Percentiles rank a stretch among this genome's conserved stretches.
phyloP scores from a whole-genome alignment of 768 basidiomycete genomes.

The Mycena sanguinolenta region DNA sequence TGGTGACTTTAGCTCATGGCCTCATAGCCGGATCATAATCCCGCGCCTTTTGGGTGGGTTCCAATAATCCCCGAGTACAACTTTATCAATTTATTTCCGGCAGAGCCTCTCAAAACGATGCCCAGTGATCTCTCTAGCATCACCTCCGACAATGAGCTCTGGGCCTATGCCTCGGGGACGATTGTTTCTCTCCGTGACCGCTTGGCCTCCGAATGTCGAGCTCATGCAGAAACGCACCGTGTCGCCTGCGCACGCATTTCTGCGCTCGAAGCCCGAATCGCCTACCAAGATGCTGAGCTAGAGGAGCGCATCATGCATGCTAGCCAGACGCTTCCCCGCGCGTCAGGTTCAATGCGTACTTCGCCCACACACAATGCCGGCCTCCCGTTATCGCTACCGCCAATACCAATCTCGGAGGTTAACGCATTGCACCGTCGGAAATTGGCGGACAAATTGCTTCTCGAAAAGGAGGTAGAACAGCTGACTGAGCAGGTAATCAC shows the following conservation, averaged over 20 bases:
- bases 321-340: constrained; percentile 10
- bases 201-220: constrained; percentile 58
- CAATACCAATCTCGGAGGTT: background rate
- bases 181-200: constrained; percentile 57
- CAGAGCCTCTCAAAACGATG: constrained; percentile 32
- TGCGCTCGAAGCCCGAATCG: constrained; percentile 65
- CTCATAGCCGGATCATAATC: constrained; percentile 58
- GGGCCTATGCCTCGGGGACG: constrained; percentile 60
- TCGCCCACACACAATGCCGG: background rate
- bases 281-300: constrained; percentile 69
- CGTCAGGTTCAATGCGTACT: background rate
- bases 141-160: constrained; percentile 43
- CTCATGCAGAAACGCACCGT: constrained; percentile 55
- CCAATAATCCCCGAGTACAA: background rate
- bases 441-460: background rate
- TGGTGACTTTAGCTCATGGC: constrained; percentile 60
- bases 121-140: constrained; percentile 19
- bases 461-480: constrained; percentile 10
- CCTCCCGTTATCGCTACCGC: background rate
- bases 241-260: constrained; percentile 57
- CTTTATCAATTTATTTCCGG: constrained; percentile 12
- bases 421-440: background rate
- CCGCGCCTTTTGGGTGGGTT: constrained; percentile 58
- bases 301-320: constrained; percentile 38
- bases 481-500: constrained; percentile 3